A percentile compares a stretch with the other conserved stretches of the same genome.
These are phyloP conservation scores for Colletotrichum lindemuthianum DNA, from an alignment of 2,329 filamentous ascomycete genomes.

Conservation along the genomic window DNA sequence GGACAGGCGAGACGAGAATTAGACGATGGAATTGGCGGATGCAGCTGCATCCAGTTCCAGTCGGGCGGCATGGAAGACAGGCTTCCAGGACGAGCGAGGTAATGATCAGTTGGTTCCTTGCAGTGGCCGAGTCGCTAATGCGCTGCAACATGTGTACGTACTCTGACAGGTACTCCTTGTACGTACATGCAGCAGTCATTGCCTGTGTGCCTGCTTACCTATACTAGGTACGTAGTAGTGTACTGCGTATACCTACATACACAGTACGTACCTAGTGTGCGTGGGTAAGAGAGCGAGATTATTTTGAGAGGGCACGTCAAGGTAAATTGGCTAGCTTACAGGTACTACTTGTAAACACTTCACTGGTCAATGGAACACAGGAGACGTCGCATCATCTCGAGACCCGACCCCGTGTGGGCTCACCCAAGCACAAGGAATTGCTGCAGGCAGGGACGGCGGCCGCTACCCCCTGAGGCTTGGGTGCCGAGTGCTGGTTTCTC, in stretches of 20 bases:
- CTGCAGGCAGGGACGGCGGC: too few species aligned
- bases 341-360: neutral
- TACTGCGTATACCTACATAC: too few species aligned
- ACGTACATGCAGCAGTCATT: neutral
- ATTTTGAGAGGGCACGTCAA: conserved; percentile 16
- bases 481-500: too few species aligned
- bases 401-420: conserved; percentile 1
- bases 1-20: neutral
- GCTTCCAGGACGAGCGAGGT: neutral
- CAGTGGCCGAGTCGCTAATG: conserved; percentile 9
- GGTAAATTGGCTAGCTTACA: conserved; percentile 4
- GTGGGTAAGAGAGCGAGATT: neutral
- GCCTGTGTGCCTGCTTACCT: too few species aligned
- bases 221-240: too few species aligned
- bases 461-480: too few species aligned
- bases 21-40: conserved; percentile 14
- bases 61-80: conserved; percentile 17
- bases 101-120: conserved; percentile 18
- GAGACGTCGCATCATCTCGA: conserved; percentile 30
- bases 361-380: conserved; percentile 3
- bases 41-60: conserved; percentile 17
- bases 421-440: neutral
- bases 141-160: conserved; percentile 6
- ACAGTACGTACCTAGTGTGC: neutral
- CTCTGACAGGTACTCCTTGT: neutral